These are phyloP conservation scores for Coemansia sp. DNA, from an alignment of 192 early-diverging fungal species.

Conservation along the genomic window DNA sequence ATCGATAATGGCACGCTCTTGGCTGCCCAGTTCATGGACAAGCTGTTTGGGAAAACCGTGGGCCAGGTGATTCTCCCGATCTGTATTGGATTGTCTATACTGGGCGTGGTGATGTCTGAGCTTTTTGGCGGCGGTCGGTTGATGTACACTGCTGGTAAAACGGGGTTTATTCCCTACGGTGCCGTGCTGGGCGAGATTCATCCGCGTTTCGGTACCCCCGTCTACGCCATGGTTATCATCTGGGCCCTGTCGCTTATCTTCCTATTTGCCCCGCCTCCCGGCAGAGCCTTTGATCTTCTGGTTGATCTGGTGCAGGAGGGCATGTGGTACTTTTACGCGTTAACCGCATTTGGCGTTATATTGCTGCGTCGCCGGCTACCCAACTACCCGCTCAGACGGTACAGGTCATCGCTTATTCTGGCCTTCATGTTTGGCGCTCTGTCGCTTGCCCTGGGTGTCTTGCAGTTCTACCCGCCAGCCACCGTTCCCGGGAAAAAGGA, in stretches of 20 bases:
- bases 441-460: conserved; percentile 32
- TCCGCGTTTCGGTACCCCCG: conserved; percentile 49
- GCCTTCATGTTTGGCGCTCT: conserved; percentile 40
- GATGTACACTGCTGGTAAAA: conserved; percentile 56
- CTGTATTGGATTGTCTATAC: conserved; percentile 56
- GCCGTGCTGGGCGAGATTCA: conserved; percentile 45
- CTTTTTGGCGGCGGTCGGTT: conserved; percentile 56
- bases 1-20: conserved; percentile 66
- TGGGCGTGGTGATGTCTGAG: conserved; percentile 57
- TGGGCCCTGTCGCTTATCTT: conserved; percentile 53
- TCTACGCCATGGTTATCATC: conserved; percentile 52
- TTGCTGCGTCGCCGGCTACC: conserved; percentile 50
- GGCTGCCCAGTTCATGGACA: conserved; percentile 59
- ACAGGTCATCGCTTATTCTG: conserved; percentile 36
- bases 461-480: conserved; percentile 55
- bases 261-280: conserved; percentile 55
- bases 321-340: conserved; percentile 61
- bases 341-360: conserved; percentile 59
- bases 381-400: conserved; percentile 36
- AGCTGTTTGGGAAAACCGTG: conserved; percentile 56
- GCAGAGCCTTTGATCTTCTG: conserved; percentile 60
- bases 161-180: conserved; percentile 58
- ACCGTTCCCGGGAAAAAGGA: conserved; percentile 32
- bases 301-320: conserved; percentile 60
- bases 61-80: conserved; percentile 57